These are phyloP conservation scores for Phytopythium kandeliae DNA, from an alignment of 352 stramenopile species.

Conservation along the genomic window DNA sequence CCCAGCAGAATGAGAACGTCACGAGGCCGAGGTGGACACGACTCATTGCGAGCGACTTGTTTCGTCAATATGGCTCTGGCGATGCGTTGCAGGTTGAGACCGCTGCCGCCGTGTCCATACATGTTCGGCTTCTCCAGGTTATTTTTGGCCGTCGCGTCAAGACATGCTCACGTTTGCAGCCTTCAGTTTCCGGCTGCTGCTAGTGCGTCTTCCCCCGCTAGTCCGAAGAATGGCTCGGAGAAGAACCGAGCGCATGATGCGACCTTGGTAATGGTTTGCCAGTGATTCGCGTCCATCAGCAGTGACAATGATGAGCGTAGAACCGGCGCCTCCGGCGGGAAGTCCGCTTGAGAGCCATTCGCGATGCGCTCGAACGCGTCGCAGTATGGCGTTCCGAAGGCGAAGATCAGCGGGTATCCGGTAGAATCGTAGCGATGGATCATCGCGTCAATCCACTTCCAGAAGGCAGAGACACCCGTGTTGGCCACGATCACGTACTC, in stretches of 20 bases:
- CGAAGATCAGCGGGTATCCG: background rate
- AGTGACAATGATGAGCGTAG: background rate
- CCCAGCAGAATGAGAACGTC: background rate
- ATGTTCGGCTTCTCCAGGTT: background rate
- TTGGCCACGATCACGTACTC: conserved; percentile 12
- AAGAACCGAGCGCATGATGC: background rate
- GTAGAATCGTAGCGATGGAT: background rate
- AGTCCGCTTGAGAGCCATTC: background rate
- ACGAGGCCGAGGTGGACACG: background rate
- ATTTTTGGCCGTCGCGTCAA: too few relatives aligned
- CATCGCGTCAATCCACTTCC: conserved; percentile 19
- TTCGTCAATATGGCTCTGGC: too few relatives aligned
- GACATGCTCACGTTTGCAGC: too few relatives aligned
- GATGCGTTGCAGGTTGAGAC: too few relatives aligned
- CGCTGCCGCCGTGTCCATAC: too few relatives aligned
- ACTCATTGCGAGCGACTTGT: background rate
- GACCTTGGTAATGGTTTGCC: background rate
- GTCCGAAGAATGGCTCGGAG: background rate
- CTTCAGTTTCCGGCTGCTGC: background rate
- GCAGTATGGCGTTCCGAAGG: conserved; percentile 3
- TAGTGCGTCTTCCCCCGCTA: background rate
- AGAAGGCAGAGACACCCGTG: conserved; percentile 16
- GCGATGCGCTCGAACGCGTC: background rate
- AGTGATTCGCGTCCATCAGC: conserved; percentile 2
- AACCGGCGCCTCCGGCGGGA: background rate